A percentile compares a stretch with the other conserved stretches of the same genome.
phyloP scores from a whole-genome alignment of 2,329 filamentous ascomycete genomes.

The Tolypocladium tropicale region DNA sequence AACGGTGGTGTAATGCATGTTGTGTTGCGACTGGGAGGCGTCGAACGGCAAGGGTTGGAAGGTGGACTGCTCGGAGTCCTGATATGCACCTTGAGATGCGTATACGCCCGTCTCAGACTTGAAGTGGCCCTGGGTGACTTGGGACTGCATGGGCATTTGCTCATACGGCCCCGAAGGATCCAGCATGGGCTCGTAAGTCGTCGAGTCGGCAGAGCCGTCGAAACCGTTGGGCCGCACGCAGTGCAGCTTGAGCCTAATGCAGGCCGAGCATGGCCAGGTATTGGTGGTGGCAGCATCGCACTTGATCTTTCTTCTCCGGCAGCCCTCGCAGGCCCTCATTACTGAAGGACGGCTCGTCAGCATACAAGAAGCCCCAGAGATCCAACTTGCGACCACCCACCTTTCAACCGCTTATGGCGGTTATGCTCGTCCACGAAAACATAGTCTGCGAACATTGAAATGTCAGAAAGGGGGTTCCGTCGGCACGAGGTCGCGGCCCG shows the following conservation, averaged over 20 bases:
- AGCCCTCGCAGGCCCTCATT: slow-evolving; percentile 95
- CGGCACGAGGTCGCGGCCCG: neutral
- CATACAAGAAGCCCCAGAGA: neutral
- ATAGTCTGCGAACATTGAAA: slow-evolving; percentile 61
- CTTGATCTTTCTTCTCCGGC: slow-evolving; percentile 90
- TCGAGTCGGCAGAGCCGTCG: slow-evolving; percentile 34
- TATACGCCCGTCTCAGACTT: slow-evolving; percentile 36
- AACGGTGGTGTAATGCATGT: slow-evolving; percentile 44
- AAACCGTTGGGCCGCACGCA: slow-evolving; percentile 82
- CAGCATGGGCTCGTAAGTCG: slow-evolving; percentile 22
- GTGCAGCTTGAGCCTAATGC: slow-evolving; percentile 81
- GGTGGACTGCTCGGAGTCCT: slow-evolving; percentile 28
- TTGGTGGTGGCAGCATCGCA: slow-evolving; percentile 96
- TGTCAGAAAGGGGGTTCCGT: slow-evolving; percentile 16
- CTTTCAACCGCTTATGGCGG: slow-evolving; percentile 91
- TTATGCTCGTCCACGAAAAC: slow-evolving; percentile 99
- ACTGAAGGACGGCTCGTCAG: slow-evolving; percentile 40
- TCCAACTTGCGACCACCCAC: slow-evolving; percentile 36
- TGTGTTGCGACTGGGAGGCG: slow-evolving; percentile 30
- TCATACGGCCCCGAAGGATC: slow-evolving; percentile 27
- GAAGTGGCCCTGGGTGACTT: slow-evolving; percentile 24
- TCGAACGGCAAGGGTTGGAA: slow-evolving; percentile 41
- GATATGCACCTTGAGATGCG: slow-evolving; percentile 37
- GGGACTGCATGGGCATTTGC: slow-evolving; percentile 41
- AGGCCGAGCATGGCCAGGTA: slow-evolving; percentile 94